phyloP scores from a whole-genome alignment of 176 grass and related monocot genomes.

The Triticum dicoccoides region DNA sequence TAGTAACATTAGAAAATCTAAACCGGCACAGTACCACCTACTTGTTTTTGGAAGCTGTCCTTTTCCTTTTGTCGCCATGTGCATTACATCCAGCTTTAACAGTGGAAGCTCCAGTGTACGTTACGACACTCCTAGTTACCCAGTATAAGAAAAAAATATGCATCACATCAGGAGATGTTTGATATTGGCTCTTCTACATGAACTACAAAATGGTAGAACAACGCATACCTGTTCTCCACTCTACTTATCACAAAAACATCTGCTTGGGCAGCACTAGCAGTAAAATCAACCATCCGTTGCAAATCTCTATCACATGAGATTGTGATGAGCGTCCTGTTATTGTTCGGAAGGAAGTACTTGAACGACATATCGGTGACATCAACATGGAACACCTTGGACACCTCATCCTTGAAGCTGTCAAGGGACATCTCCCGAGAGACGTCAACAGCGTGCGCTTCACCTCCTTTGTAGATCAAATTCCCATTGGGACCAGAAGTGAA shows the following conservation, averaged over 20 bases:
- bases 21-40: constrained; percentile 13
- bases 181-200: not conserved
- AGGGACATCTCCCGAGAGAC: constrained; percentile 60
- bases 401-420: constrained; percentile 71
- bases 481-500: constrained; percentile 72
- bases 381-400: constrained; percentile 70
- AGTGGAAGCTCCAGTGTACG: constrained; percentile 59
- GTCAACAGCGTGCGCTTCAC: constrained; percentile 89
- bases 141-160: constrained; percentile 29
- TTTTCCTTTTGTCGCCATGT: constrained; percentile 54
- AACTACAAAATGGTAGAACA: constrained; percentile 6
- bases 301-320: constrained; percentile 89
- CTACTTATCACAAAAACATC: constrained; percentile 86
- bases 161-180: constrained; percentile 16
- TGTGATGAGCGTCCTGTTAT: constrained; percentile 76
- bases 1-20: constrained; percentile 28
- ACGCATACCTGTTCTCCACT: constrained; percentile 68
- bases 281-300: constrained; percentile 96
- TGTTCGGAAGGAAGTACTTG: constrained; percentile 96
- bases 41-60: constrained; percentile 44
- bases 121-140: constrained; percentile 52
- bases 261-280: constrained; percentile 49
- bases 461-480: constrained; percentile 79
- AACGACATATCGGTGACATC: constrained; percentile 71
- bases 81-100: constrained; percentile 43